A percentile compares a stretch with the other conserved stretches of the same genome.
phyloP scores from a whole-genome alignment of 202 grass and related monocot species.

The Digitaria exilis region DNA sequence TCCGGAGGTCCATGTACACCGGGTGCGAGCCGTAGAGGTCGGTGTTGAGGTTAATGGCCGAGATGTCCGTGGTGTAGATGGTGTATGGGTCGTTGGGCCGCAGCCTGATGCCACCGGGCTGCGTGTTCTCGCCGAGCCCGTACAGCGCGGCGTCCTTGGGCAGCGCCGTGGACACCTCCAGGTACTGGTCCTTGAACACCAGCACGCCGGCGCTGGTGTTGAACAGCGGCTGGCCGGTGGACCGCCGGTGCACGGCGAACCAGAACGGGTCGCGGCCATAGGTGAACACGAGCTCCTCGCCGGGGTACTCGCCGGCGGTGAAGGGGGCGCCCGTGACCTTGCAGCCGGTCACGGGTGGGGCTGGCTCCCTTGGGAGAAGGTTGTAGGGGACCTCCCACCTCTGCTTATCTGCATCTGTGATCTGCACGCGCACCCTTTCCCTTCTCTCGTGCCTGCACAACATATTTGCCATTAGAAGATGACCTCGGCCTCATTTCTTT shows the following conservation, averaged over 20 bases:
- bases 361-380: slow-evolving; percentile 63
- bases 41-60: slow-evolving; percentile 89
- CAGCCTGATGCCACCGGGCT: slow-evolving; percentile 72
- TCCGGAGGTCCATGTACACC: slow-evolving; percentile 88
- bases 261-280: slow-evolving; percentile 73
- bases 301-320: slow-evolving; percentile 55
- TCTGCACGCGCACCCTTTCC: slow-evolving; percentile 80
- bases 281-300: slow-evolving; percentile 66
- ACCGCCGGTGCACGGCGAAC: slow-evolving; percentile 67
- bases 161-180: slow-evolving; percentile 70
- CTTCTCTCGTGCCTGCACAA: slow-evolving; percentile 70
- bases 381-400: slow-evolving; percentile 98
- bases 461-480: slow-evolving; percentile 37
- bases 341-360: slow-evolving; percentile 41
- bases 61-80: slow-evolving; percentile 81
- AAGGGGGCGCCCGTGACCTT: slow-evolving; percentile 34
- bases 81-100: slow-evolving; percentile 90
- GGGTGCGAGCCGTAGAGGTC: slow-evolving; percentile 97
- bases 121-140: slow-evolving; percentile 91
- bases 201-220: slow-evolving; percentile 62
- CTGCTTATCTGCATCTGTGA: slow-evolving; percentile 72
- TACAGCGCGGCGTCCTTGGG: slow-evolving; percentile 72
- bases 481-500: neutral
- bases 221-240: slow-evolving; percentile 69
- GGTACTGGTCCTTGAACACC: slow-evolving; percentile 97